Percentiles rank a stretch among this genome's conserved stretches.
Evolutionary conservation across 768 basidiomycete genomes (phyloP).

Genomic region (Pisolithus albus): DNA sequence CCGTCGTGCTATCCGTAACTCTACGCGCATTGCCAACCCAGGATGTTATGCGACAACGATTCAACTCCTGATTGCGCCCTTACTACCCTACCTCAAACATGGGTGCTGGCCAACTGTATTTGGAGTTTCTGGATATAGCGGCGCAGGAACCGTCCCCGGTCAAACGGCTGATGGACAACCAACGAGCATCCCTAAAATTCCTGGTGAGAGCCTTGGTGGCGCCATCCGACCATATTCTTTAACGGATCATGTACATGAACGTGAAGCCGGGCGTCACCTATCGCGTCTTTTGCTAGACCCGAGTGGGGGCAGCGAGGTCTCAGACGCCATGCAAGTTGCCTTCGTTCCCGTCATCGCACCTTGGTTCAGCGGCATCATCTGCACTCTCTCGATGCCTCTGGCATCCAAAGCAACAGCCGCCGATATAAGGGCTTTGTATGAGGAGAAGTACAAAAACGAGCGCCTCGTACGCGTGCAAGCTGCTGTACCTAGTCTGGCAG

Average conservation of each 20-base stretch:
- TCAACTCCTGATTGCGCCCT: constrained; percentile 87
- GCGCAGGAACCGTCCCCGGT: constrained; percentile 78
- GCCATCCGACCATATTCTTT: constrained; percentile 81
- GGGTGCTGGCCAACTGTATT: constrained; percentile 75
- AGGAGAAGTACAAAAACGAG: constrained; percentile 71
- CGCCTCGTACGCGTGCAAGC: constrained; percentile 61
- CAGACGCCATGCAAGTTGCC: constrained; percentile 49
- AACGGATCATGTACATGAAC: constrained; percentile 98
- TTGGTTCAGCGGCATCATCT: constrained; percentile 96
- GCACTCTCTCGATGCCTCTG: constrained; percentile 79
- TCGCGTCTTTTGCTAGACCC: constrained; percentile 45
- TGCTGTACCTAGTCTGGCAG: constrained; percentile 64
- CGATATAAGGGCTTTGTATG: constrained; percentile 68
- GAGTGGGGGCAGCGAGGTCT: not conserved
- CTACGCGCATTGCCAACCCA: constrained; percentile 92
- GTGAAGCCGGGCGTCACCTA: constrained; percentile 86
- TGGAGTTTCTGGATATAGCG: constrained; percentile 90
- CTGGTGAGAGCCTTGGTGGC: constrained; percentile 64
- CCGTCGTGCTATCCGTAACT: constrained; percentile 54
- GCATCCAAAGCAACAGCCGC: constrained; percentile 56
- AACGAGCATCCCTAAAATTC: constrained; percentile 73
- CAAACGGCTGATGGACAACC: constrained; percentile 64
- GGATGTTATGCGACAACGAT: constrained; percentile 95
- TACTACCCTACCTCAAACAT: constrained; percentile 61
- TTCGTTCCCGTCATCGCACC: constrained; percentile 86